Evolutionary conservation across 345 rosid genomes (phyloP), one percentile per base, ranked within the genome.

Genomic region (Citrus glauca): DNA sequence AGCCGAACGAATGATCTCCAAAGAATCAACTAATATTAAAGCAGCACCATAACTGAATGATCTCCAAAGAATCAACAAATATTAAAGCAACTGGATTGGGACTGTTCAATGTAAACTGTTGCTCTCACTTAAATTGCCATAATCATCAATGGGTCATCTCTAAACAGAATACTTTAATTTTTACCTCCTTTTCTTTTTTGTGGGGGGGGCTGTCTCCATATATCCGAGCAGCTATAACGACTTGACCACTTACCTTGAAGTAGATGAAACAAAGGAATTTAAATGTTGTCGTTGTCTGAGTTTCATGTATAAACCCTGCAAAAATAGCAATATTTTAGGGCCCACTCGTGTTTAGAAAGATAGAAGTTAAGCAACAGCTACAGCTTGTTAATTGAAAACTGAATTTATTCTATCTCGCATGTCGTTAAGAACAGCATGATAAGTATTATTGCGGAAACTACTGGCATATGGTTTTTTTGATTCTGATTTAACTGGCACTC

Each of bases 281-380:
- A 78, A 76, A 50, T 73, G 71, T 83, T 79, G 62, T 72, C 97
- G 87, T 77, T 77, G 85, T 81, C 91, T 86, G 69, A 93, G 86
- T 77, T 80, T 91, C 93, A 93, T 90, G 90, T 88, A 90, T 88
- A 95, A 83, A 62, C 98, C 98, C 96, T 95, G 92, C 90, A 85
- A 80, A 56, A 82, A 42, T 33, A 72, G 38, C 30, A 67, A 9
- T 68, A 4, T 11, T 14, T 78, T 32, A 84, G 55, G 8, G 68
- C 22, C 30, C n/a, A 69, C 48, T 5, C 22, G 40, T 30, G 10
- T 16, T 25, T 30, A 14, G 37, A 59, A 32, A 11, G 2, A 71
- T 60, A 24, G 9, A 22, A 20, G 17, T 32, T 64, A 22, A 22
- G 7, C 8, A 50, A 14, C 71, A 50, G 48, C 14, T 16, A 2